Conservation (phyloP, 441 rosid genomes). For the Erodium chrysanthum region DNA sequence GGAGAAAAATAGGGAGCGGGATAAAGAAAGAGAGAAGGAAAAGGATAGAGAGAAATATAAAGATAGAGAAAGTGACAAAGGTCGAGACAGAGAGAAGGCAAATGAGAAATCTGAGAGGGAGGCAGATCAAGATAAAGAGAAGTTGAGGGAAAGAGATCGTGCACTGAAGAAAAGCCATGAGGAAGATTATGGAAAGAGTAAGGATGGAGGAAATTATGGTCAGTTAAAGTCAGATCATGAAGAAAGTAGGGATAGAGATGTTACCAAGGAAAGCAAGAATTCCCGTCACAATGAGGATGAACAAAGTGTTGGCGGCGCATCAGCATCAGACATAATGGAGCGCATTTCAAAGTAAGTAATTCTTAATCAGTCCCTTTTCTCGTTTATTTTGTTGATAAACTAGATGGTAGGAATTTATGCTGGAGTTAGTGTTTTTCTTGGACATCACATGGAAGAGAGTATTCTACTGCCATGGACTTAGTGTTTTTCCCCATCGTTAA, state of each 20-base stretch:
- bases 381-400: background rate
- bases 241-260: conserved; percentile 32
- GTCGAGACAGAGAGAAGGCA: conserved; percentile 24
- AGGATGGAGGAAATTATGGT: conserved; percentile 21
- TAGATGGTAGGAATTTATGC: background rate
- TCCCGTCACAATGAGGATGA: conserved; percentile 24
- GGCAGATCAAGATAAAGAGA: conserved; percentile 35
- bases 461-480: background rate
- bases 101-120: conserved; percentile 20
- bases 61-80: conserved; percentile 30
- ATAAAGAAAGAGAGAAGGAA: conserved; percentile 41
- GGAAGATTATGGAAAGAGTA: conserved; percentile 28
- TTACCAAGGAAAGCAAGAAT: conserved; percentile 20
- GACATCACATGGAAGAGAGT: background rate
- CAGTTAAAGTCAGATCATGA: conserved; percentile 26
- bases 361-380: background rate
- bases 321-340: conserved; percentile 35
- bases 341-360: conserved; percentile 61
- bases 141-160: conserved; percentile 39
- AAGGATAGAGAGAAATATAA: conserved; percentile 38
- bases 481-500: too few relatives aligned
- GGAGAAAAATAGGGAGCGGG: conserved; percentile 22
- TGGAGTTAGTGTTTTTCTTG: too few relatives aligned
- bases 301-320: conserved; percentile 26
- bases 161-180: conserved; percentile 25